Percentiles rank a stretch among this genome's conserved stretches.
These are phyloP conservation scores for Metschnikowia henanensis DNA, from an alignment of 805 yeast species.

Conservation along the genomic window DNA sequence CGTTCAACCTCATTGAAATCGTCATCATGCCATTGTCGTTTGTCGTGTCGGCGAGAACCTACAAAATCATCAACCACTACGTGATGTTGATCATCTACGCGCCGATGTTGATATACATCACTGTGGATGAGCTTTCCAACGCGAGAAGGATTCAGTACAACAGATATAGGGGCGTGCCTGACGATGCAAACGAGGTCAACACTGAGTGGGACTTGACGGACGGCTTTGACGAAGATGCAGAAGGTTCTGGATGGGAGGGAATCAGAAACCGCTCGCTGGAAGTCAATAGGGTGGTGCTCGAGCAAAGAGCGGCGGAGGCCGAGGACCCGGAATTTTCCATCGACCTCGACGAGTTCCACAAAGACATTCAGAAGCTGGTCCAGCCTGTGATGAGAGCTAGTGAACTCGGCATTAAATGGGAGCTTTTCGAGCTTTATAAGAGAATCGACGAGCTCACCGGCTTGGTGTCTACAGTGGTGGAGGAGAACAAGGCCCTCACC, in stretches of 20 bases:
- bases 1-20: conserved; percentile 73
- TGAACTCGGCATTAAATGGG: conserved; percentile 61
- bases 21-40: conserved; percentile 29
- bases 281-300: conserved; percentile 35
- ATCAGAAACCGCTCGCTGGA: conserved; percentile 41
- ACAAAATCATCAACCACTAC: conserved; percentile 46
- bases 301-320: conserved; percentile 62
- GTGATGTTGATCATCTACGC: conserved; percentile 67
- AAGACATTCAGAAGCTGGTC: conserved; percentile 46
- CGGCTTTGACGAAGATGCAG: conserved; percentile 52
- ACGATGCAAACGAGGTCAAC: conserved; percentile 78
- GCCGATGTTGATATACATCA: conserved; percentile 62
- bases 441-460: conserved; percentile 49
- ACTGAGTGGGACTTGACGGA: conserved; percentile 83
- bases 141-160: conserved; percentile 76
- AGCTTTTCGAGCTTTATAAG: conserved; percentile 52
- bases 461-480: conserved; percentile 39
- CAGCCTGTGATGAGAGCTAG: conserved; percentile 63
- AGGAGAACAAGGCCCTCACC: conserved; percentile 30
- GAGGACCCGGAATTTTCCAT: conserved; percentile 70
- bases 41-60: conserved; percentile 34
- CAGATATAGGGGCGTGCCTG: conserved; percentile 59
- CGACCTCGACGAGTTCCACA: conserved; percentile 49
- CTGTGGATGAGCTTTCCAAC: conserved; percentile 60
- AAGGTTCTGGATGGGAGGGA: conserved; percentile 33